Evolutionary conservation across 2,329 filamentous ascomycete species (phyloP).

Genomic region (Aureobasidium melanogenum): DNA sequence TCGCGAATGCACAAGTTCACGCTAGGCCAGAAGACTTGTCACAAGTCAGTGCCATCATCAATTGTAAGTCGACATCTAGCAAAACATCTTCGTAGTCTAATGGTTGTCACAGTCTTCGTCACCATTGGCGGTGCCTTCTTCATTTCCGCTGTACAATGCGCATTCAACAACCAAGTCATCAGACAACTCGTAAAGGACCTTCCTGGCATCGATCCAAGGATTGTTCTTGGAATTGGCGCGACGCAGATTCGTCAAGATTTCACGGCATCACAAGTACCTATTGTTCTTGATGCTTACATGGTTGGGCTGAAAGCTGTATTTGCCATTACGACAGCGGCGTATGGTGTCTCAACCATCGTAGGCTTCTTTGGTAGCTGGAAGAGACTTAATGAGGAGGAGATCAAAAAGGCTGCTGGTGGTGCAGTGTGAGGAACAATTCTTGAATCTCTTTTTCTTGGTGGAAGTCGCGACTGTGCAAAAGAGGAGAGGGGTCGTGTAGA

Average conservation of each 20-base stretch:
- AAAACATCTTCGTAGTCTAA: background rate
- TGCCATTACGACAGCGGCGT: slow-evolving; percentile 10
- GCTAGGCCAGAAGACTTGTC: slow-evolving; percentile 30
- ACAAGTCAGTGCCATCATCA: slow-evolving; percentile 24
- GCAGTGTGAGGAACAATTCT: background rate
- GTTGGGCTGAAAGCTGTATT: slow-evolving; percentile 20
- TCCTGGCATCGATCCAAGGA: slow-evolving; percentile 26
- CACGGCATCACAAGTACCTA: slow-evolving; percentile 19
- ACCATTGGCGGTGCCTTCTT: slow-evolving; percentile 35
- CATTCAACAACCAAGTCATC: slow-evolving; percentile 35
- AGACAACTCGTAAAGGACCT: slow-evolving; percentile 25
- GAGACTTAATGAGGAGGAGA: slow-evolving; percentile 4
- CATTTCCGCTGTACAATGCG: slow-evolving; percentile 32
- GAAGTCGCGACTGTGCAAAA: too few relatives aligned
- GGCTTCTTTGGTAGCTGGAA: slow-evolving; percentile 6
- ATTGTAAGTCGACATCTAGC: background rate
- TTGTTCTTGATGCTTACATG: slow-evolving; percentile 29
- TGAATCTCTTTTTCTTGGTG: too few relatives aligned
- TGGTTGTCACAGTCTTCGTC: slow-evolving; percentile 25
- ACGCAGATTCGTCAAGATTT: slow-evolving; percentile 34
- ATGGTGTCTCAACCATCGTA: slow-evolving; percentile 16
- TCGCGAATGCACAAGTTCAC: slow-evolving; percentile 32
- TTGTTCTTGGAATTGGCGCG: slow-evolving; percentile 35
- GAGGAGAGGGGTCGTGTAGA: too few relatives aligned
- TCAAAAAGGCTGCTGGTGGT: background rate